A percentile compares a stretch with the other conserved stretches of the same genome.
phyloP scores from a whole-genome alignment of 2,329 filamentous ascomycete genomes.

The Coniella lustricola region DNA sequence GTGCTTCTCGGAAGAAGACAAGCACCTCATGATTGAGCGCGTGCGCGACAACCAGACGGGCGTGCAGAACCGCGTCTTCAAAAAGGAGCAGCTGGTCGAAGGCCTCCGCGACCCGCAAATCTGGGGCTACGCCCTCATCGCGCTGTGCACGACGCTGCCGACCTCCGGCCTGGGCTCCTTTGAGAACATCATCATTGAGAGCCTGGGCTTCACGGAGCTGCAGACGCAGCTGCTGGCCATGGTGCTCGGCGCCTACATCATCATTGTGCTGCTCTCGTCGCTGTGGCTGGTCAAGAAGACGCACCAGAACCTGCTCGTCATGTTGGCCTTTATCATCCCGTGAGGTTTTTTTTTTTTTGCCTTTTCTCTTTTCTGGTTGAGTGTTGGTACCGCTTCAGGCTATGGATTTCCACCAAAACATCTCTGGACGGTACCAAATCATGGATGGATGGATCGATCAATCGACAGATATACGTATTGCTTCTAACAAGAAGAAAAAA shows the following conservation, averaged over 20 bases:
- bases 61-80: slow-evolving; percentile 47
- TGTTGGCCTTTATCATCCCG: slow-evolving; percentile 60
- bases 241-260: slow-evolving; percentile 69
- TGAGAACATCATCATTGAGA: slow-evolving; percentile 65
- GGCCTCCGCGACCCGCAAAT: slow-evolving; percentile 59
- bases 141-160: slow-evolving; percentile 65
- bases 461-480: too few relatives aligned
- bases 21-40: slow-evolving; percentile 55
- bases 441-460: too few relatives aligned
- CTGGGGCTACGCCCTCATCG: slow-evolving; percentile 58
- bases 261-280: slow-evolving; percentile 59
- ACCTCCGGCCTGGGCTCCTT: slow-evolving; percentile 68
- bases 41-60: slow-evolving; percentile 55
- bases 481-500: too few relatives aligned
- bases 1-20: slow-evolving; percentile 60
- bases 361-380: neutral
- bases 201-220: slow-evolving; percentile 58
- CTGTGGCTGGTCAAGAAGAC: slow-evolving; percentile 63
- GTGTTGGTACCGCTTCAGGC: neutral
- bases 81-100: slow-evolving; percentile 39
- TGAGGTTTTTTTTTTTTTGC: slow-evolving; percentile 28
- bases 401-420: too few relatives aligned
- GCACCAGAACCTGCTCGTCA: slow-evolving; percentile 60
- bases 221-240: slow-evolving; percentile 69
- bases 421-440: too few relatives aligned